These are phyloP conservation scores for Polytolypa hystricis DNA, from an alignment of 2,329 filamentous ascomycete species.

Conservation along the genomic window DNA sequence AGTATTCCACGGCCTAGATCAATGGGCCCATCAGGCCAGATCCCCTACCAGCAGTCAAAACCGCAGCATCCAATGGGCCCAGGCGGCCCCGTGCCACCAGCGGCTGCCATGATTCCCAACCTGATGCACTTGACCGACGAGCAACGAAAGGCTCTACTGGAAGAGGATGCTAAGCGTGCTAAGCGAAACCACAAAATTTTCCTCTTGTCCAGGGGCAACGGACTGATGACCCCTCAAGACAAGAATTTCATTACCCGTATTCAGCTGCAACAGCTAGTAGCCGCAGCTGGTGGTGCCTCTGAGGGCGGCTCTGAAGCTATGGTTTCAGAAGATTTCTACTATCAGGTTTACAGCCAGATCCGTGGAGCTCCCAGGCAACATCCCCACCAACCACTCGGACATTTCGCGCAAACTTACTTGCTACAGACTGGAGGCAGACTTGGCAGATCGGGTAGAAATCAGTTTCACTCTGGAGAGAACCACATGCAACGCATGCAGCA, in stretches of 20 bases:
- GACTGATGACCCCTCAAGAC: slow-evolving; percentile 96
- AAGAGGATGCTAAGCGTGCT: slow-evolving; percentile 85
- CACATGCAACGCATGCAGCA: slow-evolving; percentile 99
- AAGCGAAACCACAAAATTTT: slow-evolving; percentile 99
- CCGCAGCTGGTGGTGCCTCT: slow-evolving; percentile 76
- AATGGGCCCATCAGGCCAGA: slow-evolving; percentile 22
- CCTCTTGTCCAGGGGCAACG: slow-evolving; percentile 83
- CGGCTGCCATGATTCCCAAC: slow-evolving; percentile 60
- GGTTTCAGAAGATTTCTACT: slow-evolving; percentile 91
- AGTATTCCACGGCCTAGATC: slow-evolving; percentile 31
- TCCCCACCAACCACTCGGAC: slow-evolving; percentile 82
- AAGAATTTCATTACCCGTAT: slow-evolving; percentile 99
- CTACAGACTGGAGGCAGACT: slow-evolving; percentile 86
- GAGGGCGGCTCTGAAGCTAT: slow-evolving; percentile 71
- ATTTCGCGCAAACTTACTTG: slow-evolving; percentile 95
- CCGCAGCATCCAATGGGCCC: slow-evolving; percentile 27
- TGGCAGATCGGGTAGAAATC: slow-evolving; percentile 52
- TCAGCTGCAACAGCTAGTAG: slow-evolving; percentile 88
- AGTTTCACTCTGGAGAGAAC: slow-evolving; percentile 79
- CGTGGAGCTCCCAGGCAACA: slow-evolving; percentile 81
- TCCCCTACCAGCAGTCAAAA: slow-evolving; percentile 24
- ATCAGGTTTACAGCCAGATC: slow-evolving; percentile 93
- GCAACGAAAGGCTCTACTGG: slow-evolving; percentile 70
- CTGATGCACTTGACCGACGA: slow-evolving; percentile 69
- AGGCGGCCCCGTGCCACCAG: slow-evolving; percentile 39